Evolutionary conservation across 2,329 filamentous ascomycete species (phyloP).

Genomic region (Claviceps sp.): DNA sequence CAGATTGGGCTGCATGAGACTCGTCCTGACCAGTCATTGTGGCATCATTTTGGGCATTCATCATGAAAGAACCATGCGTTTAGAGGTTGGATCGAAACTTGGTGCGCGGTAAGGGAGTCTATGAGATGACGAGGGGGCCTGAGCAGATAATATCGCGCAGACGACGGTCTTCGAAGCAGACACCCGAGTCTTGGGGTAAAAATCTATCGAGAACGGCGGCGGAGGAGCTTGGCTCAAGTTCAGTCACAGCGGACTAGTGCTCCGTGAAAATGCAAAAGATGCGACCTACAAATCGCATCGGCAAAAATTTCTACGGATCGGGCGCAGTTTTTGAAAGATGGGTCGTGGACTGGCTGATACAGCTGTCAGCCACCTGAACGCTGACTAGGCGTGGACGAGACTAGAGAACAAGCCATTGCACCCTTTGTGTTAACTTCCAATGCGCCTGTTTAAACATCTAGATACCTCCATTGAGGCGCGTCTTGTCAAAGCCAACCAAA

Average conservation of each 20-base stretch:
- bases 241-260: not conserved
- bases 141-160: not conserved
- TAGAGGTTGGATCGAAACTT: not conserved
- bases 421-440: no score
- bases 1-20: constrained; percentile 6
- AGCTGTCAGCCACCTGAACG: not conserved
- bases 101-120: not conserved
- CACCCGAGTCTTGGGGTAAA: not conserved
- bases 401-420: no score
- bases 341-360: not conserved
- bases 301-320: constrained; percentile 5
- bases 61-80: constrained; percentile 6
- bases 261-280: not conserved
- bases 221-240: not conserved
- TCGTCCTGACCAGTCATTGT: constrained; percentile 11
- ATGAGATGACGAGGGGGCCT: not conserved
- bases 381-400: not conserved
- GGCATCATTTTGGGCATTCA: constrained; percentile 15
- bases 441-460: no score
- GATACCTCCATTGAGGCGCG: no score
- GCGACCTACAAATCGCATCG: not conserved
- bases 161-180: not conserved
- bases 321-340: not conserved
- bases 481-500: no score
- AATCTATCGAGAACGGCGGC: not conserved